Base-by-base conservation (phyloP, 2,329 filamentous ascomycete genomes). In the Diplodia corticola region DNA sequence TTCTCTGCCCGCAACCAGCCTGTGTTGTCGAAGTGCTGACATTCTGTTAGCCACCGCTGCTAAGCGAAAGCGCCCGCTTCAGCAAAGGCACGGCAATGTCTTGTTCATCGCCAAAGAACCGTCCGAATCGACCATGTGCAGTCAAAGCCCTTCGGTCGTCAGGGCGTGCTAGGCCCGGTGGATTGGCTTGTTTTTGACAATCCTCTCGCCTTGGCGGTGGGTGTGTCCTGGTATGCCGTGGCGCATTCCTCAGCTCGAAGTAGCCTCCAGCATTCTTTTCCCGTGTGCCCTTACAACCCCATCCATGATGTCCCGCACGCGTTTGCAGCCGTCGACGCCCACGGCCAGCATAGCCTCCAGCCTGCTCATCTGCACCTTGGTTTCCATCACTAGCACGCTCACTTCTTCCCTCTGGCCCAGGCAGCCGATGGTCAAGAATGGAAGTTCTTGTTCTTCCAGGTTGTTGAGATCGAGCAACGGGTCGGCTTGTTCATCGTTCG, bases 271-370 rank as follows among this genome's bases (percentile, higher is more conserved):
- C 80, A 92, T 86, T 75, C 83, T 84, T 67, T 80, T 82, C 3
- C 91, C 91, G 77, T 89, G 89, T 51, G 86, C 86, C 74, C 89
- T 87, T 53, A 98, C 89, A 15, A 96, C 89, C 6, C 84, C 83
- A 77, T 98, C 93, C 73, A 99, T 76, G 59, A 97, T 90, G 70
- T 88, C 85, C 69, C 91, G 86, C 46, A 98, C 88, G 75, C 93
- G 90, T 79, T 90, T 92, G 78, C 94, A 98, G 5, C 93, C 95
- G 76, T 97, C 93, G 57, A 97, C 88, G 0, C 91, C 94, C 1
- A 97, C 92, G 0, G 91, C 92, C 71, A 99, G 81, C 93, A 99
- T 96, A 1, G 91, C 91, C 80, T 99, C 94, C 67, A 98, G 76
- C 66, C 93, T 86, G 67, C 85, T 85, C 69, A 91, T 87, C 78